These are phyloP conservation scores for Acanthamoeba royreba DNA, from an alignment of 208 protist genomes.

Conservation along the genomic window DNA sequence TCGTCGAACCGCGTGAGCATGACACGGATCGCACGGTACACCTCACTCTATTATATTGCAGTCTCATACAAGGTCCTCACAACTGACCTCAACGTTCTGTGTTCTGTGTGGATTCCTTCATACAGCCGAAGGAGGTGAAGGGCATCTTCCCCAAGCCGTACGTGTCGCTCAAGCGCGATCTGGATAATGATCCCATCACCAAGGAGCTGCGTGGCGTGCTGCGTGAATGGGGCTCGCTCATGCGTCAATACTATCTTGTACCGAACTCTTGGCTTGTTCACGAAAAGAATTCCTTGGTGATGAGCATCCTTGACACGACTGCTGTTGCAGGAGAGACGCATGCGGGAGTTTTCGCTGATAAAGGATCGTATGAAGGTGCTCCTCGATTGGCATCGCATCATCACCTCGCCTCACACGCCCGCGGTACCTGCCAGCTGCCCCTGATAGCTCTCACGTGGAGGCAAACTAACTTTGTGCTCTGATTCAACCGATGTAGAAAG, in stretches of 20 bases:
- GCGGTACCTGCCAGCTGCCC: neutral
- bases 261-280: no score
- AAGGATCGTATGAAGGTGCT: slow-evolving; percentile 58
- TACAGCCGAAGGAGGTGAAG: slow-evolving; percentile 17
- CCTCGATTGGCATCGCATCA: slow-evolving; percentile 59
- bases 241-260: slow-evolving; percentile 45
- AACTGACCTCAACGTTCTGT: neutral
- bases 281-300: no score
- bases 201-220: slow-evolving; percentile 44
- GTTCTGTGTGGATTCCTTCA: neutral
- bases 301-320: slow-evolving; percentile 11
- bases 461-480: neutral
- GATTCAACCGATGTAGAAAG: slow-evolving; percentile 12
- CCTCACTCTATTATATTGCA: neutral
- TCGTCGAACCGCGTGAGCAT: neutral
- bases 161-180: neutral
- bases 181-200: slow-evolving; percentile 39
- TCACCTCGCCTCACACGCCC: slow-evolving; percentile 42
- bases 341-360: slow-evolving; percentile 51
- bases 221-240: slow-evolving; percentile 42
- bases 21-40: neutral
- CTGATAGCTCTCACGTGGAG: neutral
- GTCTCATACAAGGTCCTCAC: neutral
- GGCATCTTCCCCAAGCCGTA: slow-evolving; percentile 54
- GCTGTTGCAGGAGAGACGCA: slow-evolving; percentile 54